A percentile compares a stretch with the other conserved stretches of the same genome.
Conservation (phyloP, 1,139 yeast genomes). For the Suhomyces kunorum region DNA sequence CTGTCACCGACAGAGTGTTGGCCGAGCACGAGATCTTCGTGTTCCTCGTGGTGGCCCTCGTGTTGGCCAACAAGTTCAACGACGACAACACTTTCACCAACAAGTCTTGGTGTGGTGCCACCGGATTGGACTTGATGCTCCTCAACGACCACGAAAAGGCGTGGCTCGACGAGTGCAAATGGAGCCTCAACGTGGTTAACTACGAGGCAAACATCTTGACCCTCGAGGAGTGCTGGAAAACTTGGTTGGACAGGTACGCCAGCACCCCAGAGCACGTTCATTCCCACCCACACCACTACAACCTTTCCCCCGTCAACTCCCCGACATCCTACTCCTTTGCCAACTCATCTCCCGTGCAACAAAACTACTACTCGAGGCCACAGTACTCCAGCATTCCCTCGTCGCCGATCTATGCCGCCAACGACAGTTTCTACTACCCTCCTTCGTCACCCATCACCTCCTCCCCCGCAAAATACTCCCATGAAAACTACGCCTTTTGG, state of each 20-base stretch:
- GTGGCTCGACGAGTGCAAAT: slow-evolving; percentile 62
- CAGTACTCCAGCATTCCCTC: slow-evolving; percentile 25
- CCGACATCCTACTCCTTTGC: slow-evolving; percentile 19
- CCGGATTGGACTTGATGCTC: slow-evolving; percentile 65
- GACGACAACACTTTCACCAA: slow-evolving; percentile 97
- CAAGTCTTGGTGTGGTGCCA: slow-evolving; percentile 93
- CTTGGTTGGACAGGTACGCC: slow-evolving; percentile 45
- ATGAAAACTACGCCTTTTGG: slow-evolving; percentile 11
- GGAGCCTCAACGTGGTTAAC: slow-evolving; percentile 51
- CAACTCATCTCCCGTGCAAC: slow-evolving; percentile 24
- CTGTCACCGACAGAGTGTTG: slow-evolving; percentile 27
- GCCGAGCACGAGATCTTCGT: slow-evolving; percentile 54
- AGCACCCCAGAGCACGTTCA: background rate
- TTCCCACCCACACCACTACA: background rate
- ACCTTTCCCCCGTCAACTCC: slow-evolving; percentile 15
- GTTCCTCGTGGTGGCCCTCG: slow-evolving; percentile 66
- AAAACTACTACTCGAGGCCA: slow-evolving; percentile 9
- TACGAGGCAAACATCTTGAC: slow-evolving; percentile 44
- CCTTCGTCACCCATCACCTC: slow-evolving; percentile 17
- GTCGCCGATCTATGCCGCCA: slow-evolving; percentile 25
- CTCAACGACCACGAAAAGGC: slow-evolving; percentile 69
- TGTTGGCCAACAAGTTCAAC: slow-evolving; percentile 89
- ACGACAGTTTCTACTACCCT: slow-evolving; percentile 17
- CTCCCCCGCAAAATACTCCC: slow-evolving; percentile 16
- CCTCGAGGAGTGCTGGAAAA: slow-evolving; percentile 50